These are phyloP conservation scores for Xerocomellus amylosporus DNA, from an alignment of 768 basidiomycete species.

Conservation along the genomic window DNA sequence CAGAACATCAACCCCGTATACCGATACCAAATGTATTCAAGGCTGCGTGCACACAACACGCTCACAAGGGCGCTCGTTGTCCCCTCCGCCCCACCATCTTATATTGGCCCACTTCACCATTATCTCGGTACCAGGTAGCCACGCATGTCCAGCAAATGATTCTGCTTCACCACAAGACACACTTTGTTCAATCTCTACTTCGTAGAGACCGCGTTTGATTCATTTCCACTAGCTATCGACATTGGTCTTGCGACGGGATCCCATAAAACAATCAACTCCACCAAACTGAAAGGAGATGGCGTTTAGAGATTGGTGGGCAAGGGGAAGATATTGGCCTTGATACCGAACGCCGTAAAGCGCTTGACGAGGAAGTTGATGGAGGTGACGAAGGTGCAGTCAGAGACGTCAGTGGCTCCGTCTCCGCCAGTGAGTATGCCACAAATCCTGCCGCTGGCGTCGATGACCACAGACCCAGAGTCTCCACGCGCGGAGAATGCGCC, in stretches of 20 bases:
- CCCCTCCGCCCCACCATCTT: neutral
- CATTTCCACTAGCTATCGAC: neutral
- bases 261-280: conserved; percentile 1
- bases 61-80: neutral
- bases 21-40: neutral
- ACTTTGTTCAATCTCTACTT: neutral
- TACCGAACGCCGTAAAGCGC: no score
- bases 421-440: no score
- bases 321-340: no score
- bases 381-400: no score
- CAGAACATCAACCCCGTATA: neutral
- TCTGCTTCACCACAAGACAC: neutral
- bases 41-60: neutral
- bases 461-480: no score
- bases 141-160: conserved; percentile 1
- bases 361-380: no score
- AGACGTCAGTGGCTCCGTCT: no score
- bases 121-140: neutral
- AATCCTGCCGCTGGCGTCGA: no score
- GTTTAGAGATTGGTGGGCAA: no score
- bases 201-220: neutral
- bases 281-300: no score
- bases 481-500: no score
- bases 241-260: conserved; percentile 6
- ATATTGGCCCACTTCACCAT: no score